Evolutionary conservation across 345 rosid species (phyloP), one percentile per base, ranked within the genome.

Genomic region (Rhodomyrtus tomentosa): DNA sequence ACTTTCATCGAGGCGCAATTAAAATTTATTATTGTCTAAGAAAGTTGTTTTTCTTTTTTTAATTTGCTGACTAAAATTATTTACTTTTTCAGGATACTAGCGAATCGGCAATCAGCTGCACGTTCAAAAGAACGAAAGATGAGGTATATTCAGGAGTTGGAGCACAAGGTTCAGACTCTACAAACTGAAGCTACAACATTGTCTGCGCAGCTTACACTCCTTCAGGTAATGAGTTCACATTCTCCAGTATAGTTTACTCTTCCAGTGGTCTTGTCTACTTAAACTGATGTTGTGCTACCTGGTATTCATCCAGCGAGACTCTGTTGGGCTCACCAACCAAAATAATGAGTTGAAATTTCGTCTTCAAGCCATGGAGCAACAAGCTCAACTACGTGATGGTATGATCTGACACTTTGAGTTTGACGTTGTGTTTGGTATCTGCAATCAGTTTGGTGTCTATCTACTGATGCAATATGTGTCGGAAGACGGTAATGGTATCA

Each of bases 281-380:
- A 21, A 68, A 68, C 25, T 22, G 42, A 50, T 22, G 32, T 21
- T 25, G 14, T 81, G 79, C 80, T 83, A 82, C 81, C 79, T 49
- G 80, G 83, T 54, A 87, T 2, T 88, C 24, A 48, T 82, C 32
- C 92, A 96, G 98, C 91, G 99, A 90, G 99, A 96, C 89, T 95
- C 96, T 84, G 93, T 92, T 74, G 99, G 98, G 85, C 96, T 95
- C 73, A 93, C 98, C 68, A 95, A 92, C 87, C 98, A 94, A 90
- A 96, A 96, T 89, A 96, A 94, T 56, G 99, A 96, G 88, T 87
- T 96, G 83, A 96, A 96, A 88, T 96, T 94, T 85, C 96, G 99
- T 82, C 98, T 96, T 84, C 97, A 95, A 92, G 97, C 99, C 87
- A 94, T 95, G 99, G 99, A 96, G 83, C 99, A 96, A 87, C 99